phyloP scores from a whole-genome alignment of 2,329 filamentous ascomycete species.

The Colletotrichum sp. region DNA sequence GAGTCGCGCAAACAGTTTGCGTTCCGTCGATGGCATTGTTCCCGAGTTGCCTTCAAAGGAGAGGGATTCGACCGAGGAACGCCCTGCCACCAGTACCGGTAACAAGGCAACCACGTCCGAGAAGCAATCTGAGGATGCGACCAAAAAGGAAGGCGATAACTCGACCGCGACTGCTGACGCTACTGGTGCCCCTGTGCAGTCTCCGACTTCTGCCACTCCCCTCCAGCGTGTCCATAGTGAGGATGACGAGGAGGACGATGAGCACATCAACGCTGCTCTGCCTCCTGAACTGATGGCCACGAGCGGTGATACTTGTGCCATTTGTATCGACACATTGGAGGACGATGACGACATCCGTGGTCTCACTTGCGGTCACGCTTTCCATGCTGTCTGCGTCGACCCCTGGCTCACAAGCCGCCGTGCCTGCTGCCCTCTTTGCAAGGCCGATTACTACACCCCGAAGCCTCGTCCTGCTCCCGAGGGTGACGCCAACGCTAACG shows the following conservation, averaged over 20 bases:
- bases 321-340: conserved; percentile 93
- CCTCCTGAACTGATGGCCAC: conserved; percentile 81
- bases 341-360: conserved; percentile 96
- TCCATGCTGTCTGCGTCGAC: conserved; percentile 94
- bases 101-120: conserved; percentile 5
- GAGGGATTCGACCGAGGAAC: conserved; percentile 46
- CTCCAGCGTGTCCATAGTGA: conserved; percentile 51
- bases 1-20: conserved; percentile 77
- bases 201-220: conserved; percentile 23
- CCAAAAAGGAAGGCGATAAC: conserved; percentile 9
- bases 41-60: conserved; percentile 40
- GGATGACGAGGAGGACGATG: conserved; percentile 69
- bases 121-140: background rate
- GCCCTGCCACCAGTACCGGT: background rate
- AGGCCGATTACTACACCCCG: conserved; percentile 95
- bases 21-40: conserved; percentile 65
- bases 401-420: conserved; percentile 95
- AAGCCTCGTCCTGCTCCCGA: conserved; percentile 74
- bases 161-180: background rate
- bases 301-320: conserved; percentile 92
- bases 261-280: conserved; percentile 82
- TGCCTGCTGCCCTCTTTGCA: conserved; percentile 96
- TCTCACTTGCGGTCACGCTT: conserved; percentile 94
- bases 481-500: conserved; percentile 35
- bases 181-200: background rate